Base-by-base conservation (phyloP, 257 asterid genomes). In the Scutellaria minor region DNA sequence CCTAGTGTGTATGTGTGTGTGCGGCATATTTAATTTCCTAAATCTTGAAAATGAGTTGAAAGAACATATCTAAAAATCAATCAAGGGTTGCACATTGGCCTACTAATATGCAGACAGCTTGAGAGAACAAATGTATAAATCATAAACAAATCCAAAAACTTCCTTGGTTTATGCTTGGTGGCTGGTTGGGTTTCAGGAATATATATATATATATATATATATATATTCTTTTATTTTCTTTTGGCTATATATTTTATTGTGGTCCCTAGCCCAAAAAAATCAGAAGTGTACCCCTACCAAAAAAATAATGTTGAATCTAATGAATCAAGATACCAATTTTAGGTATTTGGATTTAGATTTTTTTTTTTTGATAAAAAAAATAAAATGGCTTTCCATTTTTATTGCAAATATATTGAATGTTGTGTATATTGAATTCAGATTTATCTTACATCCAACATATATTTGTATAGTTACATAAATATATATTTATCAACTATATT, bases 71-170 rank as follows among this genome's bases (percentile, higher is more conserved):
- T 22, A 64, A 57, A 24, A 62, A 55, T 64, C 66, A 70, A 55
- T 61, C 61, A 61, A 52, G 64, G 53, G 13, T 51, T 40, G 46
- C 68, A 62, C 47, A 56, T 64, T 63, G 79, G 73, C 80, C 71
- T 41, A 79, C 72, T 65, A 66, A 53, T 15, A 5, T 50, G 59
- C 22, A 35, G 70, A 75, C 75, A 52, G 15, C 50, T 41, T n/a
- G 8, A 18, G 63, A 58, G 60, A 56, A 70, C 71, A 79, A 39
- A 45, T 58, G n/a, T 27, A 10, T 24, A 24, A 64, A 45, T 63
- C 73, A 77, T 39, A 39, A 58, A 64, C 48, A 64, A 57, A 13
- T 64, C 62, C 71, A 52, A 8, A 20, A n/a, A 39, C 48, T 64
- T 58, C 7, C 24, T 22, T 75, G 9, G 10, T 8, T 40, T 2